These are phyloP conservation scores for Xylaria intraflava DNA, from an alignment of 495 filamentous ascomycete genomes.

Conservation along the genomic window DNA sequence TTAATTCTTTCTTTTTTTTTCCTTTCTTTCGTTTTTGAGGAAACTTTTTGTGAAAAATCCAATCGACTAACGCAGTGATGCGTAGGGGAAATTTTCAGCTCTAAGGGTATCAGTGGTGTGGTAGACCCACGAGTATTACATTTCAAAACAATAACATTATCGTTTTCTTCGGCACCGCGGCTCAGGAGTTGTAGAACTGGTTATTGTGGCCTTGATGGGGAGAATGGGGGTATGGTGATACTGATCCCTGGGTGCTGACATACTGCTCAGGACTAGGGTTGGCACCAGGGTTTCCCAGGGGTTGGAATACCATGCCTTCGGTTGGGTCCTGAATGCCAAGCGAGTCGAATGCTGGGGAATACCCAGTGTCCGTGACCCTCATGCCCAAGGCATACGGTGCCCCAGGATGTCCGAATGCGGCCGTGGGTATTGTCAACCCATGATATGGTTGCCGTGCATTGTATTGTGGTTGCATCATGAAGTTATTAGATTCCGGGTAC, in stretches of 20 bases:
- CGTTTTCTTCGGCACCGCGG: neutral
- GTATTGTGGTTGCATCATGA: conserved; percentile 21
- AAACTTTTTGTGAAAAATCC: neutral
- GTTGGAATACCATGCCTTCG: conserved; percentile 20
- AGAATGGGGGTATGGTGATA: conserved; percentile 37
- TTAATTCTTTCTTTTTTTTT: too few species aligned
- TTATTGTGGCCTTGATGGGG: conserved; percentile 31
- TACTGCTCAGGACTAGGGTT: conserved; percentile 29
- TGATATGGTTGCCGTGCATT: conserved; percentile 19
- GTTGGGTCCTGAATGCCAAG: conserved; percentile 33
- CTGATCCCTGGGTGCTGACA: conserved; percentile 32
- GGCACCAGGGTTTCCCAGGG: conserved; percentile 22
- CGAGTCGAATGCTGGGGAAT: conserved; percentile 30
- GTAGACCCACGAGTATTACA: neutral
- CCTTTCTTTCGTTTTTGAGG: neutral
- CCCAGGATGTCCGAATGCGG: conserved; percentile 11
- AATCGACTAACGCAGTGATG: neutral
- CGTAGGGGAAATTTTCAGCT: neutral
- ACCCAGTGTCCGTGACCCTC: conserved; percentile 17
- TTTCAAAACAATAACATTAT: conserved; percentile 9
- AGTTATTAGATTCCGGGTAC: conserved; percentile 11
- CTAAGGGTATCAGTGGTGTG: neutral
- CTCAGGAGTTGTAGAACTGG: conserved; percentile 30
- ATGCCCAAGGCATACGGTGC: conserved; percentile 7
- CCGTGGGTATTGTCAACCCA: conserved; percentile 16